phyloP scores from a whole-genome alignment of 257 asterid species.

The Cinchona pubescens region DNA sequence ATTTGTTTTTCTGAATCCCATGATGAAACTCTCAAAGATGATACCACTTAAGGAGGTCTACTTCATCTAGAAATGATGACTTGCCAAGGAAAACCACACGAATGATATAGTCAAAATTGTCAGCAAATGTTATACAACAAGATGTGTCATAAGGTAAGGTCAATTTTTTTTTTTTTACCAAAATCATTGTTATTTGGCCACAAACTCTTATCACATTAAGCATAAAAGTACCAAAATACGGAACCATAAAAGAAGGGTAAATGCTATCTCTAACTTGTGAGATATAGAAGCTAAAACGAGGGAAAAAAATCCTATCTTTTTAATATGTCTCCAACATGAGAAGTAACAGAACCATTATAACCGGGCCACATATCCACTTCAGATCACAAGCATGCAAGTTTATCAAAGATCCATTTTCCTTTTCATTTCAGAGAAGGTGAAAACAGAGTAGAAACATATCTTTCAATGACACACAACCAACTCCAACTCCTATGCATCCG shows the following conservation, averaged over 20 bases:
- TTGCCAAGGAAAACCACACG: too few species aligned
- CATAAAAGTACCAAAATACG: not conserved
- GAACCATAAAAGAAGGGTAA: not conserved
- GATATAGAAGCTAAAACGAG: too few species aligned
- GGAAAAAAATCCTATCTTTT: not conserved
- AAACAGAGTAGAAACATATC: slow-evolving; percentile 49
- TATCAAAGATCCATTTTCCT: slow-evolving; percentile 12
- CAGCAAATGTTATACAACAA: not conserved
- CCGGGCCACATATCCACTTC: not conserved
- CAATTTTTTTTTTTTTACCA: not conserved
- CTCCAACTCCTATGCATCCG: not conserved
- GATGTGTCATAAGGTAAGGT: not conserved
- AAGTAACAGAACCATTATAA: not conserved
- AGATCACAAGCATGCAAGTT: not conserved
- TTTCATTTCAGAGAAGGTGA: not conserved
- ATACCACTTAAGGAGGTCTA: too few species aligned
- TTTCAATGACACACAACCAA: slow-evolving; percentile 10
- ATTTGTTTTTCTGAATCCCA: too few species aligned
- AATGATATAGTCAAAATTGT: too few species aligned
- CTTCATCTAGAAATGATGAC: too few species aligned
- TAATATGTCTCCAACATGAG: not conserved
- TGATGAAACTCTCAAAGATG: too few species aligned
- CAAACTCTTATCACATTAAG: not conserved
- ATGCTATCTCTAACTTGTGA: not conserved
- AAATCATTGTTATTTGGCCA: not conserved